phyloP scores from a whole-genome alignment of 176 grass and related monocot genomes.

The Lolium rigidum region DNA sequence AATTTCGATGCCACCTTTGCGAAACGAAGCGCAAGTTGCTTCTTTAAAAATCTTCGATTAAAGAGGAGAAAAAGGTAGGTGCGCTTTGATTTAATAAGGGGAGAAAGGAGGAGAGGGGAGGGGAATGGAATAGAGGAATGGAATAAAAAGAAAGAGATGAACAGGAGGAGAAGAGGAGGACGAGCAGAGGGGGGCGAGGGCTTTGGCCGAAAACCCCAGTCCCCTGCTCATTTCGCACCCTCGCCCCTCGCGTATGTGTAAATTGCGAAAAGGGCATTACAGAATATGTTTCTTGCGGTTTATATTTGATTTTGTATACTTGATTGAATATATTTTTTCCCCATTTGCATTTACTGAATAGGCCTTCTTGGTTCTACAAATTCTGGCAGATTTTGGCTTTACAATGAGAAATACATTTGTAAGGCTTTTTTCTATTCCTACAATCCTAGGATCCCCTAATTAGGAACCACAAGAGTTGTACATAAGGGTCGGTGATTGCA shows the following conservation, averaged over 20 bases:
- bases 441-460: neutral
- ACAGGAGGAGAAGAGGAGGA: slow-evolving; percentile 7
- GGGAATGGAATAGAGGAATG: slow-evolving; percentile 28
- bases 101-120: neutral
- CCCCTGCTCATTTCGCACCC: slow-evolving; percentile 3
- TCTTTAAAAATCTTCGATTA: slow-evolving; percentile 31
- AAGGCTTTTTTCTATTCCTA: neutral
- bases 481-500: neutral
- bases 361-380: neutral
- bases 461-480: neutral
- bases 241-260: neutral
- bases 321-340: neutral
- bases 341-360: neutral
- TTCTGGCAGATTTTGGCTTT: neutral
- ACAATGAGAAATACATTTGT: neutral
- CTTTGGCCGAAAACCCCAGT: slow-evolving; percentile 22
- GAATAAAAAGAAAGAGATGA: slow-evolving; percentile 43
- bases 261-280: neutral
- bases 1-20: slow-evolving; percentile 16
- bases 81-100: neutral
- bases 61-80: neutral
- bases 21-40: slow-evolving; percentile 33
- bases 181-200: neutral
- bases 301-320: neutral
- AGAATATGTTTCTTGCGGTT: neutral